Evolutionary conservation across 164 flowering plant genomes (phyloP), one percentile per base, ranked within the genome.

Genomic region (Macadamia integrifolia): DNA sequence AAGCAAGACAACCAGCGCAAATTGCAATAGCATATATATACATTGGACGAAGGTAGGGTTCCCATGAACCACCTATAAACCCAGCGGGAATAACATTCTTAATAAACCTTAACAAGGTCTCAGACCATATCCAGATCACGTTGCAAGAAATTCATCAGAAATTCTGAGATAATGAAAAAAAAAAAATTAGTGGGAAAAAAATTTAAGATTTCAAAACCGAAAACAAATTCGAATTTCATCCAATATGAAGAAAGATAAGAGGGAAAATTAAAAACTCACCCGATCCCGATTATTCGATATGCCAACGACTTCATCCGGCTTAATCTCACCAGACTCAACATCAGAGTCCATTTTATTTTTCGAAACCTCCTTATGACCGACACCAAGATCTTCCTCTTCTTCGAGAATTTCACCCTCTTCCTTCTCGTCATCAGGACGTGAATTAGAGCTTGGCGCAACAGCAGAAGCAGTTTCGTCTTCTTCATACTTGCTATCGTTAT

Each of bases 351-450:
- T 30, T 43, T 67, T 71, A 71, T 52, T 70, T 59, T 68, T 71
- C 71, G 1, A 46, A 15, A 71, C 40, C 3, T 55, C 71, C 14
- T 50, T 69, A 15, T 50, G 53, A 23, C 35, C 65, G 44, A 17
- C 75, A 29, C 56, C 78, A 49, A 18, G 44, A n/a, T 7, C 74
- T 13, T 78, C 85, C 40, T 74, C 85, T 35, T 91, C 96, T 29
- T 91, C 98, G 14, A 91, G 82, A 75, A 94, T 94, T 78, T 94
- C 98, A 0, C 98, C 98, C 78, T 94, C 98, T 74, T 94, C 98
- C 78, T 86, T 87, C 18, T 94, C 98, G 35, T 91, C 83, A 65
- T 86, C 80, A 0, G 65, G 68, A 14, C 67, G 69, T 49, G 60
- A 55, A 69, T 61, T 18, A 7, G 72, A 42, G n/a, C 9, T 14